Evolutionary conservation across 2,329 filamentous ascomycete genomes (phyloP), one percentile per base, ranked within the genome.

Genomic region (Volutella citrinella): DNA sequence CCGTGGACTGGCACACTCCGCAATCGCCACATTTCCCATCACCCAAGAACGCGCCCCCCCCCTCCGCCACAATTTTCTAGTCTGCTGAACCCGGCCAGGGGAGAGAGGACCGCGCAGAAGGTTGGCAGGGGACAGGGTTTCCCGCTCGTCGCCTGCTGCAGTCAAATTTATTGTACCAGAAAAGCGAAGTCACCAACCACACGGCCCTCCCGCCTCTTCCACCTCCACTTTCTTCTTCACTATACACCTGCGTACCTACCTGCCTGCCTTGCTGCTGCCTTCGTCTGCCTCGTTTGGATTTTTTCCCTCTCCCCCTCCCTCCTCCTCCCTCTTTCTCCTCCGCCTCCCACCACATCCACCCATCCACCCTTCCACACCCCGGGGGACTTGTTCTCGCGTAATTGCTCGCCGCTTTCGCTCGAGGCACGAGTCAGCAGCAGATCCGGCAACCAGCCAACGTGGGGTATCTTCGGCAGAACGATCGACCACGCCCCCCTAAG

Each of bases 351-450:
- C 31, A 42, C 40, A 45, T 35, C 30, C 27, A 32, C 14, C 11
- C 13, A 14, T 16, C n/a, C 24, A 16, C 16, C 11, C 16, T 15
- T 18, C 9, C 31, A 15, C 31, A 8, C 31, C 5, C 42, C 40
- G 26, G 19, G 20, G 17, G 35, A 37, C 29, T 35, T 35, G 19
- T 13, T 12, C 21, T 42, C 40, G 29, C 44, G 34, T 47, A 53
- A 51, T 47, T 50, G 30, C 47, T 46, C 43, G 51, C 48, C 49
- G 51, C 46, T 52, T 54, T 51, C 48, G 51, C 51, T 46, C 43
- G 36, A 36, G 38, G 36, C 43, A 45, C 51, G 53, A 56, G 52
- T 57, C 54, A 57, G 54, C 51, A 51, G 51, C 49, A 53, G 45
- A 54, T 49, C 49, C 54, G 54, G 54, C 52, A 56, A n/a, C 43